Evolutionary conservation across 2,329 filamentous ascomycete species (phyloP), one percentile per base, ranked within the genome.

Genomic region (Aspergillus tubingensis): DNA sequence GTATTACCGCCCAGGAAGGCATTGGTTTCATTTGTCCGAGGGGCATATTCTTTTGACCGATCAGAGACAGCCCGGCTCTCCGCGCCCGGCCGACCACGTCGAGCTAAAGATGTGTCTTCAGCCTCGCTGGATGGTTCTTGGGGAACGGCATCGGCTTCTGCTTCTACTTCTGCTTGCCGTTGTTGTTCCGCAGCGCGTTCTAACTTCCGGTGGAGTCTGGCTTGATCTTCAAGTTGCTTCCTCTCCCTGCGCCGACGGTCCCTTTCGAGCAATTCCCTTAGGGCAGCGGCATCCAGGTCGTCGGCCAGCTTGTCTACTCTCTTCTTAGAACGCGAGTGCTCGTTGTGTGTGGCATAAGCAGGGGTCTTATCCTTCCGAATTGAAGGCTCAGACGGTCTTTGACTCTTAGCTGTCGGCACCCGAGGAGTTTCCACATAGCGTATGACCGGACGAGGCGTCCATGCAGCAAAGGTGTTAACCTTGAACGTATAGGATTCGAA

Each of bases 221-320:
- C 87, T 67, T 86, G 86, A 68, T 93, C 90, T 55, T 87, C 88
- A 63, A 86, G 83, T 56, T 84, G 85, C 76, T 91, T 93, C 72
- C 87, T 87, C 66, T 96, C 91, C 65, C 85, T 87, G 59, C 95
- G 85, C 69, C 93, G 86, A 66, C 88, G 84, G 71, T 99, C 95
- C 61, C 95, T 83, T 69, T 99, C 95, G 85, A 99, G 89, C 30
- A 98, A 82, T 72, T 96, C 91, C 60, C 94, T 86, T 41, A 99
- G 76, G 67, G 92, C 93, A 55, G 89, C 86, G 3, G 95, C 90
- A 76, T 92, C 91, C 57, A 99, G 82, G 61, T 91, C 89, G 72
- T 98, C 91, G 21, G 92, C 95, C 48, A 98, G 74, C 48, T 86
- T 84, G 60, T 88, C 85, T 49, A 90, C 84, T 36, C 82, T 81